Conservation (phyloP, 2,329 filamentous ascomycete species). For the Colletotrichum truncatum region DNA sequence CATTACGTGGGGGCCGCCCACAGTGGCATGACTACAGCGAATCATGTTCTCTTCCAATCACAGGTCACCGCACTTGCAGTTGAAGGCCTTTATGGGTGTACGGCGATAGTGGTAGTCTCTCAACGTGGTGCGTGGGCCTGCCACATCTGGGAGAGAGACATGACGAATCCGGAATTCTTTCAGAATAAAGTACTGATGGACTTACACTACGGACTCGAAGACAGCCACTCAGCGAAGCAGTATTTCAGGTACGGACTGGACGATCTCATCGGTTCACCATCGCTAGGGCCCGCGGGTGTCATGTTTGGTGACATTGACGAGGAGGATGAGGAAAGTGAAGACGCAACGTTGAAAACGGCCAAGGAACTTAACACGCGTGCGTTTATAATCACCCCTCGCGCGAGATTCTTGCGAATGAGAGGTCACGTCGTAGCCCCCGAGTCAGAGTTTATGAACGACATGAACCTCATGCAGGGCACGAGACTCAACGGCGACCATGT, state of each 20-base stretch:
- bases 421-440: background rate
- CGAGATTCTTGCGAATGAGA: background rate
- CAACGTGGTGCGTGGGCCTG: conserved; percentile 5
- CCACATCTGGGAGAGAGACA: conserved; percentile 14
- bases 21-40: background rate
- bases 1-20: background rate
- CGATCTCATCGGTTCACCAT: background rate
- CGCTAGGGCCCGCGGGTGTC: background rate
- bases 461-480: background rate
- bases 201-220: background rate
- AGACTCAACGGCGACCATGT: background rate
- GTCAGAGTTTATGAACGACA: background rate
- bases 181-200: background rate
- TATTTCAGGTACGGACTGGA: background rate
- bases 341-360: background rate
- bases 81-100: conserved; percentile 18
- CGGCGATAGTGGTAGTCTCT: conserved; percentile 8
- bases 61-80: background rate
- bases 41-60: background rate
- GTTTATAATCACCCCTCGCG: background rate
- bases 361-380: background rate
- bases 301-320: background rate
- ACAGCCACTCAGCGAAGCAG: background rate
- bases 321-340: background rate
- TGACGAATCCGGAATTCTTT: background rate